Evolutionary conservation across 371 early-diverging fungal genomes (phyloP).

Genomic region (Mortierella sp.): DNA sequence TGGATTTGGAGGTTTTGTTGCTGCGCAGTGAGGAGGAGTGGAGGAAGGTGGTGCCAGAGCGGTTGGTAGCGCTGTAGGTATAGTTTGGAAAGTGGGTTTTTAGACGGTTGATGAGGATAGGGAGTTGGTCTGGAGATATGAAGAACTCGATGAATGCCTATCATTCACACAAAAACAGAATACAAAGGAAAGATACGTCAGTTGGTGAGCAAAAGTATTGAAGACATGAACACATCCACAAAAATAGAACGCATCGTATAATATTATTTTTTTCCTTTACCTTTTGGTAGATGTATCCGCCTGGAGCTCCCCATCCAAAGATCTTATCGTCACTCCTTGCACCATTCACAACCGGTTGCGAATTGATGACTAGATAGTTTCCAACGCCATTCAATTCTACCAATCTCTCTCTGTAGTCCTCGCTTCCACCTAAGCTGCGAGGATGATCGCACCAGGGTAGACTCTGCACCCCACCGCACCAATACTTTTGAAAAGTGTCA

Average conservation of each 20-base stretch:
- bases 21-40: background rate
- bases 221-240: background rate
- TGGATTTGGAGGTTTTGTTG: background rate
- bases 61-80: slow-evolving; percentile 76
- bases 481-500: slow-evolving; percentile 81
- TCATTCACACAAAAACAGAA: too few species aligned
- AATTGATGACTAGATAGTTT: slow-evolving; percentile 87
- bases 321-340: slow-evolving; percentile 78
- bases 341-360: slow-evolving; percentile 93
- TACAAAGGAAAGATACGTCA: background rate
- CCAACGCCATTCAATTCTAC: slow-evolving; percentile 80
- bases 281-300: slow-evolving; percentile 94
- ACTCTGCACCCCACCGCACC: slow-evolving; percentile 73
- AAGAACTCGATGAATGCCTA: slow-evolving; percentile 84
- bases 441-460: slow-evolving; percentile 90
- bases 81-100: slow-evolving; percentile 74
- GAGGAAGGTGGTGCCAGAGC: background rate
- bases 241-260: background rate
- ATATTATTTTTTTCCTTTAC: slow-evolving; percentile 66
- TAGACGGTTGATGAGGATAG: slow-evolving; percentile 61
- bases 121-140: slow-evolving; percentile 74
- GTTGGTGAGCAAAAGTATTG: background rate
- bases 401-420: slow-evolving; percentile 72
- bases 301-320: slow-evolving; percentile 94
- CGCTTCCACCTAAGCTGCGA: slow-evolving; percentile 20